Percentiles rank a stretch among this genome's conserved stretches.
Evolutionary conservation across 2,329 filamentous ascomycete species (phyloP).

Genomic region (Periconia sp.): DNA sequence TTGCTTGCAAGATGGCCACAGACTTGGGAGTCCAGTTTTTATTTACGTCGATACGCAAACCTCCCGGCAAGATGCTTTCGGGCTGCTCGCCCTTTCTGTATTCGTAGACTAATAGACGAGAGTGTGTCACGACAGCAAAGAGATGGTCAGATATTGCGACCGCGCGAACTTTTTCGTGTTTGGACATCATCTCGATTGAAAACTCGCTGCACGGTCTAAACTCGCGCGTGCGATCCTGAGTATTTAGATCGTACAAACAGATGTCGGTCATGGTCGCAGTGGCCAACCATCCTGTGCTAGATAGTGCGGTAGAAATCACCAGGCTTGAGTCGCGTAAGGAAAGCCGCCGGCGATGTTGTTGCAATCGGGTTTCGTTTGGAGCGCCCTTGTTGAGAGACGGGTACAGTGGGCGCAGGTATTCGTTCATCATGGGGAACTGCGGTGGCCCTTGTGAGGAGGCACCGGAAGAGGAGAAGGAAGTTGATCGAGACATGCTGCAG

Average conservation of each 20-base stretch:
- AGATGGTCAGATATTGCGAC: slow-evolving; percentile 22
- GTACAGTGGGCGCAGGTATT: slow-evolving; percentile 7
- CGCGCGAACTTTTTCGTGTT: slow-evolving; percentile 15
- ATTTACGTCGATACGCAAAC: slow-evolving; percentile 11
- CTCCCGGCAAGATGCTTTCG: slow-evolving; percentile 4
- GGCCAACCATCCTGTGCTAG: slow-evolving; percentile 17
- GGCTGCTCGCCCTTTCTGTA: slow-evolving; percentile 11
- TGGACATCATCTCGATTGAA: not conserved
- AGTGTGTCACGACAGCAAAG: slow-evolving; percentile 22
- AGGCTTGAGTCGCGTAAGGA: slow-evolving; percentile 4
- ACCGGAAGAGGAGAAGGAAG: slow-evolving; percentile 3
- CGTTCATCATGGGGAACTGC: not conserved
- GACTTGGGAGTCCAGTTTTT: slow-evolving; percentile 18
- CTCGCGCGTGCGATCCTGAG: slow-evolving; percentile 4
- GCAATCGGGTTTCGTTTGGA: slow-evolving; percentile 9
- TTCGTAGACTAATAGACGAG: slow-evolving; percentile 21
- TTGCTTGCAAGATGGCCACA: slow-evolving; percentile 16
- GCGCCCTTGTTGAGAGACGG: slow-evolving; percentile 5
- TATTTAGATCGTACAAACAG: slow-evolving; percentile 15
- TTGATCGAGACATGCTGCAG: slow-evolving; percentile 2
- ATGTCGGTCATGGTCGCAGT: slow-evolving; percentile 14
- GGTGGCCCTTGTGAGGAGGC: not conserved
- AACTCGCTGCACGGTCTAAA: not conserved
- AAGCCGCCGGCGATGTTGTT: slow-evolving; percentile 5
- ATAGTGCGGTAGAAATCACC: slow-evolving; percentile 18